A percentile compares a stretch with the other conserved stretches of the same genome.
These are phyloP conservation scores for Westerdykella sp. DNA, from an alignment of 2,329 filamentous ascomycete genomes.

Conservation along the genomic window DNA sequence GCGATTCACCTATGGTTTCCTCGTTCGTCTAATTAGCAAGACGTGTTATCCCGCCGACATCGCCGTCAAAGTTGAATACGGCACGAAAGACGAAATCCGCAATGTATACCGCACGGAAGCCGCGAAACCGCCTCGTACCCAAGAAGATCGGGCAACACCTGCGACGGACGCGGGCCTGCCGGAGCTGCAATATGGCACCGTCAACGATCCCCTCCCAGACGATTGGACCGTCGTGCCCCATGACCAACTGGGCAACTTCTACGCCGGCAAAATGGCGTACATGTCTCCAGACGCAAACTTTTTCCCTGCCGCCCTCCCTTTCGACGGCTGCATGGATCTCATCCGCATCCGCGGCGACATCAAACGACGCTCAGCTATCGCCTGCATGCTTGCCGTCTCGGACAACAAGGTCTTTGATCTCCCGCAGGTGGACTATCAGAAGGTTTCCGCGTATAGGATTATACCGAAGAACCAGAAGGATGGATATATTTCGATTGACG, in stretches of 20 bases:
- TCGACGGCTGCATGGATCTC: slow-evolving; percentile 81
- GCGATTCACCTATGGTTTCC: slow-evolving; percentile 78
- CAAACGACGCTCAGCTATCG: slow-evolving; percentile 57
- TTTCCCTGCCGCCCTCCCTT: slow-evolving; percentile 74
- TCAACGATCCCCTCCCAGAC: slow-evolving; percentile 67
- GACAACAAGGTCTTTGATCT: slow-evolving; percentile 73
- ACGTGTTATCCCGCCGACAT: slow-evolving; percentile 84
- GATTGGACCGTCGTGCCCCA: slow-evolving; percentile 70
- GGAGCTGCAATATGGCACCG: slow-evolving; percentile 68
- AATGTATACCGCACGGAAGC: slow-evolving; percentile 56
- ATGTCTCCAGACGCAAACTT: slow-evolving; percentile 85
- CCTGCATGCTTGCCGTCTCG: slow-evolving; percentile 66
- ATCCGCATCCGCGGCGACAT: slow-evolving; percentile 74
- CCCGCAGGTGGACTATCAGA: slow-evolving; percentile 70
- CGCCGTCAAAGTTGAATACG: slow-evolving; percentile 74
- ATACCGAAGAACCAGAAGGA: slow-evolving; percentile 56
- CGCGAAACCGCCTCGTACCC: slow-evolving; percentile 16
- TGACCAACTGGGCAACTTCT: slow-evolving; percentile 84
- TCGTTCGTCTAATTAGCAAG: slow-evolving; percentile 69
- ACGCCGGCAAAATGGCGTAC: slow-evolving; percentile 89
- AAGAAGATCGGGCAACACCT: slow-evolving; percentile 21
- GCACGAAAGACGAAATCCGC: slow-evolving; percentile 67
- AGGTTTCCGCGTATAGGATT: slow-evolving; percentile 81
- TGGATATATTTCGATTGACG: slow-evolving; percentile 91
- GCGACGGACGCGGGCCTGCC: slow-evolving; percentile 51